These are phyloP conservation scores for Eucommia ulmoides DNA, from an alignment of 257 asterid species.

Conservation along the genomic window DNA sequence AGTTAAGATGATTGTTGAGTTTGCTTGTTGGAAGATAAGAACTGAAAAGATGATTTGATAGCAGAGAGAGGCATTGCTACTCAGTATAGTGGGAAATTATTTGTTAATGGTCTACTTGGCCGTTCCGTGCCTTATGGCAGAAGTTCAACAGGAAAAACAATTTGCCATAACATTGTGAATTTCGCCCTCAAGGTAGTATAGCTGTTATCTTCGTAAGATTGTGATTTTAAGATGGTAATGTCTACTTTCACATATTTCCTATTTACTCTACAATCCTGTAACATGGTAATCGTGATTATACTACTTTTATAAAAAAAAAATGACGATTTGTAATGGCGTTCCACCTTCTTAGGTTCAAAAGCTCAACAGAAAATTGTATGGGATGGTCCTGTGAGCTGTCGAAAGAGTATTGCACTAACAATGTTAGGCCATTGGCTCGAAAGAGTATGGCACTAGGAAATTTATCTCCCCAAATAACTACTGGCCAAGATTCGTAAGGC, in stretches of 20 bases:
- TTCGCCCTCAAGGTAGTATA: slow-evolving; percentile 71
- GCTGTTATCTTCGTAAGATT: slow-evolving; percentile 11
- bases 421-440: slow-evolving; percentile 96
- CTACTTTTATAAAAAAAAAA: too few relatives aligned
- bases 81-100: slow-evolving; percentile 77
- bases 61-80: slow-evolving; percentile 94
- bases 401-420: slow-evolving; percentile 88
- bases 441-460: too few relatives aligned
- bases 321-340: too few relatives aligned
- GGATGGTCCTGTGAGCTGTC: slow-evolving; percentile 83
- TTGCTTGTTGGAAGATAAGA: slow-evolving; percentile 46
- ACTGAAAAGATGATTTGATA: slow-evolving; percentile 90
- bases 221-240: too few relatives aligned
- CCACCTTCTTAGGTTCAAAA: slow-evolving; percentile 45
- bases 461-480: too few relatives aligned
- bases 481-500: too few relatives aligned
- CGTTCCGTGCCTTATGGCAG: slow-evolving; percentile 41
- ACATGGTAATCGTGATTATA: too few relatives aligned
- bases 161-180: slow-evolving; percentile 78
- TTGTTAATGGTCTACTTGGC: slow-evolving; percentile 77
- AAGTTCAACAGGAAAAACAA: slow-evolving; percentile 45
- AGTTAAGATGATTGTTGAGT: background rate
- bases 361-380: slow-evolving; percentile 56
- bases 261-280: too few relatives aligned
- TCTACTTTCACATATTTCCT: too few relatives aligned